Evolutionary conservation across 176 grass and related monocot species (phyloP).

Genomic region (Musa schizocarpa): DNA sequence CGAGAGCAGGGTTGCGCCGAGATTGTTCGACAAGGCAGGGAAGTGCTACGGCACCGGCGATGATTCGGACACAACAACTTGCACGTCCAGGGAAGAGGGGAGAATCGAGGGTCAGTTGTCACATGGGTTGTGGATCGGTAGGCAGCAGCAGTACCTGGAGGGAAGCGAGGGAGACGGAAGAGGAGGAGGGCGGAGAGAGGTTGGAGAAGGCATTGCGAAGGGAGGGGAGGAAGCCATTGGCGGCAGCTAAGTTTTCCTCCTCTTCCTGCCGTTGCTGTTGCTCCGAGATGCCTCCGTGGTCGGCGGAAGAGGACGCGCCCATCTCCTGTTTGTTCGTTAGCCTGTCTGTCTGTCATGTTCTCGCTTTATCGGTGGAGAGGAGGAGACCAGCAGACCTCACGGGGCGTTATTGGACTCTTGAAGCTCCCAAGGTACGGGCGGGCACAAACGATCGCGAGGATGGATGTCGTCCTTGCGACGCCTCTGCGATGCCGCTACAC

Average conservation of each 20-base stretch:
- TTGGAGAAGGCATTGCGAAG: conserved; percentile 56
- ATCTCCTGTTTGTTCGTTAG: conserved; percentile 14
- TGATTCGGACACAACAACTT: neutral
- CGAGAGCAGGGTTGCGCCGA: too few species aligned
- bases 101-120: neutral
- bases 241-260: conserved; percentile 57
- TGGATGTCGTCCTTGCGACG: too few species aligned
- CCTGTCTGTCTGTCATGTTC: too few species aligned
- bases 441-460: too few species aligned
- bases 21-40: too few species aligned
- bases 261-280: conserved; percentile 27
- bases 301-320: conserved; percentile 57
- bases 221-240: conserved; percentile 43
- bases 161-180: conserved; percentile 25
- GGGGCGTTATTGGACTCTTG: too few species aligned
- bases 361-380: neutral
- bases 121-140: neutral
- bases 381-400: neutral
- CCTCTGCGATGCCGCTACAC: too few species aligned
- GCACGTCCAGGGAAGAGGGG: conserved; percentile 14
- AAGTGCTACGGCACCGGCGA: too few species aligned
- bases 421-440: too few species aligned
- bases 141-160: conserved; percentile 26
- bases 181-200: conserved; percentile 18
- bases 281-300: conserved; percentile 26